A percentile compares a stretch with the other conserved stretches of the same genome.
Conservation (phyloP, 208 protist genomes). For the Wallacemonas sp. region DNA sequence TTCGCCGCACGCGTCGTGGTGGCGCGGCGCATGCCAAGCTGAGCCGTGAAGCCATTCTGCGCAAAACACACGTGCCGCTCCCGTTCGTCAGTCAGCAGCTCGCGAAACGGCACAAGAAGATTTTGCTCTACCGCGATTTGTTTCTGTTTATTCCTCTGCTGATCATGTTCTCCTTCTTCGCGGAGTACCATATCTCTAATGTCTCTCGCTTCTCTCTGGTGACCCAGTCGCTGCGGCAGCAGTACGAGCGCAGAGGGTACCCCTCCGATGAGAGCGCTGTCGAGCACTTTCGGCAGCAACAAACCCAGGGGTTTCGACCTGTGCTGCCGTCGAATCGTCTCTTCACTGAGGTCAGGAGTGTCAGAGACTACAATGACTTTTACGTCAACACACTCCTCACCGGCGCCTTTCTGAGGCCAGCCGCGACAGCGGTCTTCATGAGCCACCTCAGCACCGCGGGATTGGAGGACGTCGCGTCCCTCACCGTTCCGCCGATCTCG, state of each 20-base stretch:
- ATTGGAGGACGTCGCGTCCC: background rate
- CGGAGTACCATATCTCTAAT: conserved; percentile 12
- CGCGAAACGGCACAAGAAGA: conserved; percentile 1
- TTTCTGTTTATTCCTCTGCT: conserved; percentile 29
- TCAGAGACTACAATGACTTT: conserved; percentile 13
- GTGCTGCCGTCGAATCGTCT: conserved; percentile 18
- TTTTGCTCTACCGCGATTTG: conserved; percentile 19
- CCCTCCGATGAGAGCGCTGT: conserved; percentile 7
- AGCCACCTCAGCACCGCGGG: too few species aligned
- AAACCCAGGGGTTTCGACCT: background rate
- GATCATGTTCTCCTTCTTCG: conserved; percentile 41
- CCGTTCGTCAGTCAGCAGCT: conserved; percentile 22
- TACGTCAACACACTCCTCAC: conserved; percentile 14
- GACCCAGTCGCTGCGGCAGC: conserved; percentile 14
- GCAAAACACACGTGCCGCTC: conserved; percentile 16
- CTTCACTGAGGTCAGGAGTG: conserved; percentile 20
- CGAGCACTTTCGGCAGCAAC: conserved; percentile 19
- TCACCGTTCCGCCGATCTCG: background rate
- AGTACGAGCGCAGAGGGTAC: conserved; percentile 19
- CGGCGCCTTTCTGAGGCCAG: conserved; percentile 7
- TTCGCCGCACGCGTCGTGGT: background rate
- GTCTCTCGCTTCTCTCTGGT: conserved; percentile 21
- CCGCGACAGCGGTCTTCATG: background rate
- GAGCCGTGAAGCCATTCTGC: background rate
- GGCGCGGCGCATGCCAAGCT: background rate